A percentile compares a stretch with the other conserved stretches of the same genome.
Conservation (phyloP, 2,329 filamentous ascomycete species). For the Curvularia verruculosa region DNA sequence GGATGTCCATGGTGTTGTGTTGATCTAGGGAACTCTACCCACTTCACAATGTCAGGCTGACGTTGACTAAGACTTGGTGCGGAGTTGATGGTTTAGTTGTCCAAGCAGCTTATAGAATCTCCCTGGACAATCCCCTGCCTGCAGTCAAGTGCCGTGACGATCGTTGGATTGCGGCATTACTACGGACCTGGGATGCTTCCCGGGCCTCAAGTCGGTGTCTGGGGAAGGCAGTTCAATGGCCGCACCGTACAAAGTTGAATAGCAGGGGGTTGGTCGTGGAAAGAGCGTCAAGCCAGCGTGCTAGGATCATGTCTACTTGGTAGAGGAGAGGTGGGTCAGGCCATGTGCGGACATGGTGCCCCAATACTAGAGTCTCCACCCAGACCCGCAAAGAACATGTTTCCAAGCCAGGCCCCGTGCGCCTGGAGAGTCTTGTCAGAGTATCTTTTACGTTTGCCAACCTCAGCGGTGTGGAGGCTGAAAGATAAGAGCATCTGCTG, state of each 20-base stretch:
- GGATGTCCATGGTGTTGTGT: background rate
- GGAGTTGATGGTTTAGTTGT: background rate
- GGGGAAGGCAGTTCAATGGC: background rate
- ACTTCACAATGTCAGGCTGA: background rate
- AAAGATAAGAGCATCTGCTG: constrained; percentile 9
- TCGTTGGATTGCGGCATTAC: background rate
- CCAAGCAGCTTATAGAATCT: background rate
- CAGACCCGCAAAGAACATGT: constrained; percentile 4
- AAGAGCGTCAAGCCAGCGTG: background rate
- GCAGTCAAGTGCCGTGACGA: background rate
- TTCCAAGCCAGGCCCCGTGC: constrained; percentile 3
- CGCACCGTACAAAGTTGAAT: background rate
- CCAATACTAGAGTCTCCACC: constrained; percentile 8
- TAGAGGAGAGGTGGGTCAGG: constrained; percentile 9
- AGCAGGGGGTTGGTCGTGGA: background rate
- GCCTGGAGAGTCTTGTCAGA: background rate
- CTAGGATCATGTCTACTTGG: constrained; percentile 1
- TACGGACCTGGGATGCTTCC: background rate
- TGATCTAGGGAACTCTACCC: background rate
- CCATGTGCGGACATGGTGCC: constrained; percentile 2
- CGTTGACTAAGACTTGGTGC: background rate
- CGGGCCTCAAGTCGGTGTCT: background rate
- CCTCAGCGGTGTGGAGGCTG: background rate
- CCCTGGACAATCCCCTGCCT: background rate
- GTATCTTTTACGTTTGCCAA: constrained; percentile 14